Conservation (phyloP, 2,329 filamentous ascomycete genomes). For the Clonostachys rosea region DNA sequence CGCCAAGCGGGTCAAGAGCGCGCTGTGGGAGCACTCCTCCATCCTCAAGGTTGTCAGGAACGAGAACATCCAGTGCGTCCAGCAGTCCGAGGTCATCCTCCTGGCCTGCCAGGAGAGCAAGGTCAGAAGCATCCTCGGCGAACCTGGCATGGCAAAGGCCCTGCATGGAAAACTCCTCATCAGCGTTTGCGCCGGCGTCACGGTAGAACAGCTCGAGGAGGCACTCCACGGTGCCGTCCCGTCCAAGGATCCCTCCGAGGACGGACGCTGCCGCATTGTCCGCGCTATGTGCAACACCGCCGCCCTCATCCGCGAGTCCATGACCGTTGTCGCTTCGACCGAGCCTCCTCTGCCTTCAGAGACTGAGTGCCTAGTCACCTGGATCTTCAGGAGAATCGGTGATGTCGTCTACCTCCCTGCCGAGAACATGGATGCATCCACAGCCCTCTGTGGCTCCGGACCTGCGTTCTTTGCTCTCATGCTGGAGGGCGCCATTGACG, state of each 20-base stretch:
- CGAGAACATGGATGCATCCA: conserved; percentile 66
- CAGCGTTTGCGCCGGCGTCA: conserved; percentile 75
- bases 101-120: conserved; percentile 79
- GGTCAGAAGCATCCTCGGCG: conserved; percentile 62
- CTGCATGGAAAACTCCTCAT: conserved; percentile 77
- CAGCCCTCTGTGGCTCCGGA: conserved; percentile 69
- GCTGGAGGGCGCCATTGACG: conserved; percentile 71
- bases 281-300: conserved; percentile 85
- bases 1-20: conserved; percentile 62
- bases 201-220: conserved; percentile 61
- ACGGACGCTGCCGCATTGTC: conserved; percentile 59
- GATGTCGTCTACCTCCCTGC: conserved; percentile 65
- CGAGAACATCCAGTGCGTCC: conserved; percentile 64
- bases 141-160: conserved; percentile 65
- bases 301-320: conserved; percentile 71
- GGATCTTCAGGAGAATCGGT: conserved; percentile 74
- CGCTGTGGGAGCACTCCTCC: conserved; percentile 58
- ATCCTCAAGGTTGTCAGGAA: conserved; percentile 64
- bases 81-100: conserved; percentile 68
- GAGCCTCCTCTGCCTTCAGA: conserved; percentile 50
- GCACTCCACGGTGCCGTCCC: conserved; percentile 55
- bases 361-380: conserved; percentile 57
- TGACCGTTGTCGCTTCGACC: conserved; percentile 72
- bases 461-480: conserved; percentile 74
- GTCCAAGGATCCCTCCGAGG: conserved; percentile 35